A percentile compares a stretch with the other conserved stretches of the same genome.
Evolutionary conservation across 352 stramenopile genomes (phyloP).

Genomic region (Globisporangium barbulae): DNA sequence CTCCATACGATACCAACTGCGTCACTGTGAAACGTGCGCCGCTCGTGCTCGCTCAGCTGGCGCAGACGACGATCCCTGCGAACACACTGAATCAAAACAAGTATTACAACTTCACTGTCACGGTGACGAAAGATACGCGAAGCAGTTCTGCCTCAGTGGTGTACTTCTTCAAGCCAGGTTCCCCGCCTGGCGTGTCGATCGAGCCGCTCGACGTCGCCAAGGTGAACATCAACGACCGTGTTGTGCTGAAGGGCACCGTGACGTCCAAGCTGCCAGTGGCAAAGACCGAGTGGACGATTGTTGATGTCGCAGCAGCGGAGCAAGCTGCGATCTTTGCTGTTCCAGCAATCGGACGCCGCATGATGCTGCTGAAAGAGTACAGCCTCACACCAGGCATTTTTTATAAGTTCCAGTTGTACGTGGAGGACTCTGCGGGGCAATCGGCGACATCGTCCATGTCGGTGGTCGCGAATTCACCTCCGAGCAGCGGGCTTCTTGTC

Average conservation of each 20-base stretch:
- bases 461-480: conserved; percentile 46
- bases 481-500: conserved; percentile 42
- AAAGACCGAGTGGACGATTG: conserved; percentile 45
- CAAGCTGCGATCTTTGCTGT: conserved; percentile 46
- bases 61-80: conserved; percentile 34
- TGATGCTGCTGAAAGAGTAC: conserved; percentile 51
- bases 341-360: conserved; percentile 24
- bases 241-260: conserved; percentile 47
- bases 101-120: conserved; percentile 53
- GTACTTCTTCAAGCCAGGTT: conserved; percentile 45
- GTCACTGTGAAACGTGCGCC: conserved; percentile 7
- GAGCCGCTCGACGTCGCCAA: conserved; percentile 37
- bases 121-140: conserved; percentile 37
- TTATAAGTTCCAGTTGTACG: conserved; percentile 54
- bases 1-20: conserved; percentile 32
- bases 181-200: conserved; percentile 50
- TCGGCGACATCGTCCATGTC: conserved; percentile 38
- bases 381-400: conserved; percentile 35
- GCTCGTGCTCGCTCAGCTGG: conserved; percentile 23
- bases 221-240: conserved; percentile 54
- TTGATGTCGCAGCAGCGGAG: conserved; percentile 22
- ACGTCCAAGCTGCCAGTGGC: conserved; percentile 40
- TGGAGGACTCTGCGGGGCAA: conserved; percentile 38
- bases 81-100: conserved; percentile 47
- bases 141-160: conserved; percentile 31